phyloP scores from a whole-genome alignment of 768 basidiomycete genomes.

The Kwoniella heveanensis region DNA sequence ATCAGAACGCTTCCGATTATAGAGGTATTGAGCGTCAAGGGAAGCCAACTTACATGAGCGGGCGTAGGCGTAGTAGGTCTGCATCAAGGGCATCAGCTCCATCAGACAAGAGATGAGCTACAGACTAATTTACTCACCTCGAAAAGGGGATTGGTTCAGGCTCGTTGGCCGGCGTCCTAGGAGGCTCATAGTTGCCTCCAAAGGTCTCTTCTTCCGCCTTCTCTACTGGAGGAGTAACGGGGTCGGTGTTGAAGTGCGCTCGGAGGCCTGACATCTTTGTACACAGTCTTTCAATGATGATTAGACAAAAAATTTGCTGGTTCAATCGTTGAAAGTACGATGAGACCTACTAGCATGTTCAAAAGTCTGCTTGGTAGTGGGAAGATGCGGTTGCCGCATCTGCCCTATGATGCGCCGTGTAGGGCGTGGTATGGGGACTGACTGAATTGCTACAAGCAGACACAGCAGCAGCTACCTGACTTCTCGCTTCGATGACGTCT shows the following conservation, averaged over 20 bases:
- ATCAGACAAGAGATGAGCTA: not conserved
- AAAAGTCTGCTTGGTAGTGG: not conserved
- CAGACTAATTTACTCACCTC: slow-evolving; percentile 25
- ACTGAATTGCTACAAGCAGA: not conserved
- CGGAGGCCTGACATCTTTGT: slow-evolving; percentile 1
- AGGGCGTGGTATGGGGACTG: too few relatives aligned
- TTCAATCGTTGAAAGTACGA: not conserved
- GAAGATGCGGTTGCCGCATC: not conserved
- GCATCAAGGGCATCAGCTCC: not conserved
- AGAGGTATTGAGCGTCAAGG: too few relatives aligned
- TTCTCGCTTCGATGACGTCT: not conserved
- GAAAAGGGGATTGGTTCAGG: slow-evolving; percentile 49
- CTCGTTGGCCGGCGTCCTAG: slow-evolving; percentile 7
- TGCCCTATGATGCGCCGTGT: too few relatives aligned
- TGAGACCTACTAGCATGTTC: not conserved
- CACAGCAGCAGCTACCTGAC: too few relatives aligned
- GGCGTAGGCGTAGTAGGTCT: slow-evolving; percentile 49
- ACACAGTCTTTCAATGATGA: too few relatives aligned
- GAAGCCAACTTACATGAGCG: slow-evolving; percentile 48
- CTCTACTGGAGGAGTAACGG: slow-evolving; percentile 33
- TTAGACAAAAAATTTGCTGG: too few relatives aligned
- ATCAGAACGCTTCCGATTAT: too few relatives aligned
- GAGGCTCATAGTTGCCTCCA: slow-evolving; percentile 7
- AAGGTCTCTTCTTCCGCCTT: slow-evolving; percentile 18
- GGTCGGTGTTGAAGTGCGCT: slow-evolving; percentile 27